Conservation (phyloP, 176 grass and related monocot genomes). For the Phragmites australis region DNA sequence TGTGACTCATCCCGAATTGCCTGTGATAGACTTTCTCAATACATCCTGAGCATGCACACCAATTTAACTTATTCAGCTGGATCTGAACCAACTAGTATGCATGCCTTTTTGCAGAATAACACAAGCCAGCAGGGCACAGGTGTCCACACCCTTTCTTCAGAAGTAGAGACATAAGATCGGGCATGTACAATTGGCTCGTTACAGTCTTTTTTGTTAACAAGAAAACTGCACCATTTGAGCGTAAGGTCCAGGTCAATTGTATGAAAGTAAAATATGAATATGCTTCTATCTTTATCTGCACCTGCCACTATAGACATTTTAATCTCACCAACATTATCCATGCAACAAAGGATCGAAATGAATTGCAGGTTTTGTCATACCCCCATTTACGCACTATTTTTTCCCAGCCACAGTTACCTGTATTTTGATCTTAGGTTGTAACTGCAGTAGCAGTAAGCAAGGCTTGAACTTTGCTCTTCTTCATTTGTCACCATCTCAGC, state of each 20-base stretch:
- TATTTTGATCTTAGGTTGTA: no score
- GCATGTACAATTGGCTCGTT: neutral
- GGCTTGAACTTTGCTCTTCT: neutral
- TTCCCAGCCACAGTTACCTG: neutral
- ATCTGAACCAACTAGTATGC: slow-evolving; percentile 16
- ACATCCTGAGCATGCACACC: neutral
- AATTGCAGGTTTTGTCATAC: no score
- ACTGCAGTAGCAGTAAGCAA: no score
- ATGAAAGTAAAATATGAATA: neutral
- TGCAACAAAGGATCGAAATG: slow-evolving; percentile 3
- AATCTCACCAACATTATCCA: neutral
- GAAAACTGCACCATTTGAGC: neutral
- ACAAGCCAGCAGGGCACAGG: neutral
- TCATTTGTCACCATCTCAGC: neutral
- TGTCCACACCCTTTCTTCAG: neutral
- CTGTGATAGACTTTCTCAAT: neutral
- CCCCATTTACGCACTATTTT: no score
- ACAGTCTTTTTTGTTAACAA: slow-evolving; percentile 2
- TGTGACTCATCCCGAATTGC: neutral
- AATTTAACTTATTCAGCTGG: neutral
- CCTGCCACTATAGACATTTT: neutral
- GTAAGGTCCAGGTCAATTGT: slow-evolving; percentile 9
- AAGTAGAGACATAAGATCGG: slow-evolving; percentile 16
- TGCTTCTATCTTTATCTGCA: neutral
- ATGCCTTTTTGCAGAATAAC: slow-evolving; percentile 38